Evolutionary conservation across 148 eudicot genomes (phyloP).

Genomic region (Silene uniflora): DNA sequence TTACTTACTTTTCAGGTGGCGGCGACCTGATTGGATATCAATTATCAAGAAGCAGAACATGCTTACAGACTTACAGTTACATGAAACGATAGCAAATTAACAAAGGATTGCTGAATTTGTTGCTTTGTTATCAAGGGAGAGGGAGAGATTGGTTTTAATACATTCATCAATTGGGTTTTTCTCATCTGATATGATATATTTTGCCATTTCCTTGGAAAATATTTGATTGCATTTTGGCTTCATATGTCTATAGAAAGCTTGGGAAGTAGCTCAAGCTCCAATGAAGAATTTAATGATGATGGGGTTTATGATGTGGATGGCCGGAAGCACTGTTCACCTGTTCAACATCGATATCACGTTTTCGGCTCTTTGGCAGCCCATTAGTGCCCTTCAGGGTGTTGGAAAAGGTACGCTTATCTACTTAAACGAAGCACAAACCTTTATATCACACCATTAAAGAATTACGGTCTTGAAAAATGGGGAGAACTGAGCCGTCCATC

Average conservation of each 20-base stretch:
- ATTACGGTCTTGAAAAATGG: too few species aligned
- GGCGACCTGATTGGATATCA: too few species aligned
- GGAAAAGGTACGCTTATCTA: conserved; percentile 57
- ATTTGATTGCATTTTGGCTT: background rate
- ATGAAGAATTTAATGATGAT: conserved; percentile 86
- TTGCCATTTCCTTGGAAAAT: background rate
- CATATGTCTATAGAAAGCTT: conserved; percentile 66
- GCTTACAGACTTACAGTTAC: too few species aligned
- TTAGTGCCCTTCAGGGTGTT: conserved; percentile 90
- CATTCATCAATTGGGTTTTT: background rate
- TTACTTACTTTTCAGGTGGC: too few species aligned
- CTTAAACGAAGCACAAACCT: background rate
- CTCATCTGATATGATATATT: background rate
- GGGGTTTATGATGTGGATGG: conserved; percentile 99
- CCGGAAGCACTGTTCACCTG: conserved; percentile 96
- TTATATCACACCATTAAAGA: background rate
- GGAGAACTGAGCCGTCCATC: too few species aligned
- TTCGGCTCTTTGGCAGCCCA: conserved; percentile 94
- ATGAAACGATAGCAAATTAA: too few species aligned
- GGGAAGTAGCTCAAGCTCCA: conserved; percentile 99
- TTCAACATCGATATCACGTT: conserved; percentile 95
- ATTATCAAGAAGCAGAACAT: too few species aligned
- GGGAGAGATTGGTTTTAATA: too few species aligned
- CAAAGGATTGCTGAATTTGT: too few species aligned
- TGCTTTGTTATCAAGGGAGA: too few species aligned